A percentile compares a stretch with the other conserved stretches of the same genome.
Conservation (phyloP, 2,329 filamentous ascomycete genomes). For the Ophiostoma triangulosporum region DNA sequence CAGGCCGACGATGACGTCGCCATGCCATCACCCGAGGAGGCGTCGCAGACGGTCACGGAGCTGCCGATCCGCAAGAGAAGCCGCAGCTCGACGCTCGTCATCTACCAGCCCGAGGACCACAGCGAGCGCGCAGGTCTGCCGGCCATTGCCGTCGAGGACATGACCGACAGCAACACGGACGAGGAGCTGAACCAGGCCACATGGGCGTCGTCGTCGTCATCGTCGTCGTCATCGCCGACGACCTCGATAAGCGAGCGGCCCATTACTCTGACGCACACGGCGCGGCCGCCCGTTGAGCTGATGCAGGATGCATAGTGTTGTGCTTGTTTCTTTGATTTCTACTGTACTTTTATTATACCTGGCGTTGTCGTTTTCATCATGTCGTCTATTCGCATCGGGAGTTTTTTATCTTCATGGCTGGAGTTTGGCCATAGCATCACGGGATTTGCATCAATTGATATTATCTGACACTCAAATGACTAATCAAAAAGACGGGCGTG, state of each 20-base stretch:
- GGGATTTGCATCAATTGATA: background rate
- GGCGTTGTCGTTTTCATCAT: background rate
- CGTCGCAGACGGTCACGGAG: conserved; percentile 9
- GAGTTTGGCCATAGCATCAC: background rate
- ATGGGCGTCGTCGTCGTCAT: background rate
- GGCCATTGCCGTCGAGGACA: conserved; percentile 53
- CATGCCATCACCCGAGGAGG: conserved; percentile 26
- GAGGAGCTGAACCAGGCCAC: conserved; percentile 22
- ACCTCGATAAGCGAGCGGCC: conserved; percentile 20
- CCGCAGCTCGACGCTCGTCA: conserved; percentile 46
- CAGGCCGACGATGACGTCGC: conserved; percentile 20
- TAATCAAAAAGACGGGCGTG: too few relatives aligned
- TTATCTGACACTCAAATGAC: background rate
- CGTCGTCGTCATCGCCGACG: background rate
- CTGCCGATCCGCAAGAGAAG: conserved; percentile 26
- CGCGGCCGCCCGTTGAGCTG: conserved; percentile 51
- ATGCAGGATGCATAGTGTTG: conserved; percentile 32
- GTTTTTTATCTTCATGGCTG: background rate
- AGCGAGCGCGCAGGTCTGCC: conserved; percentile 43
- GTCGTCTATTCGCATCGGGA: too few relatives aligned
- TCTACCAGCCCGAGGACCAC: conserved; percentile 48
- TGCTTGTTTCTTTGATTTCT: background rate
- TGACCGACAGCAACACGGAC: conserved; percentile 44
- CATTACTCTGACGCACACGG: conserved; percentile 42
- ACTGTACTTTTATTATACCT: conserved; percentile 1